Base-by-base conservation (phyloP, 768 basidiomycete species). In the Phaeolepiota aurea region DNA sequence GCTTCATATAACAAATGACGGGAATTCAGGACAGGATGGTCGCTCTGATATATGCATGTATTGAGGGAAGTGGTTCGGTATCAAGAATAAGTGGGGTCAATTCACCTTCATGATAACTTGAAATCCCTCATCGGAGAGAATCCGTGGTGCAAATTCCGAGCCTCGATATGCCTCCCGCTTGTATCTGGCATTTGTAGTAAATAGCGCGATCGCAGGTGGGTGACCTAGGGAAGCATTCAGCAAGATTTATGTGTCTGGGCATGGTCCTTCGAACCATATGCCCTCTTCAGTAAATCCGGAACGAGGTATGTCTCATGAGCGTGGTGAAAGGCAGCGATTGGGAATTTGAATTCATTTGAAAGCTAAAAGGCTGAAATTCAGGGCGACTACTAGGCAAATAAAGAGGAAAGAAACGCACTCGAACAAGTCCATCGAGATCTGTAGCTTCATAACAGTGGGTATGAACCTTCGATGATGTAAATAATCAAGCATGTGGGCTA, bases 271-370 rank as follows among this genome's bases (percentile, higher is more conserved):
- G 35, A 30, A 71, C 73, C 86, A 54, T 71, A 88, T 32, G 76
- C 75, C 48, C 73, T 72, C 63, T 84, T 87, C 49, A 93, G 63
- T 1, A 84, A 56, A 35, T 81, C 80, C 0, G 88, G 85, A n/a
- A 91, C 82, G n/a, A 91, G 72, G 54, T 83, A 91, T 0, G 86
- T 77, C 52, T 89, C 85, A 45, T 82, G 80, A 0, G 87, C 87
- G 41, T 82, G 78, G 44, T 88, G 87, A 57, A 87, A 79, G 1
- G 80, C 79, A 3, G 83, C 79, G 39, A 88, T 73, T 2, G 76
- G 69, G 56, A 86, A 85, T 49, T 81, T 72, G 47, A 82, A 82
- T 54, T 82, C 79, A 52, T 82, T 75, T 5, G 75, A 70, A 21
- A 80, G 59, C 59, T 67, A 40, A 12, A 20, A 14, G 14, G 34